Evolutionary conservation across 768 basidiomycete genomes (phyloP).

Genomic region (Trametes coccinea): DNA sequence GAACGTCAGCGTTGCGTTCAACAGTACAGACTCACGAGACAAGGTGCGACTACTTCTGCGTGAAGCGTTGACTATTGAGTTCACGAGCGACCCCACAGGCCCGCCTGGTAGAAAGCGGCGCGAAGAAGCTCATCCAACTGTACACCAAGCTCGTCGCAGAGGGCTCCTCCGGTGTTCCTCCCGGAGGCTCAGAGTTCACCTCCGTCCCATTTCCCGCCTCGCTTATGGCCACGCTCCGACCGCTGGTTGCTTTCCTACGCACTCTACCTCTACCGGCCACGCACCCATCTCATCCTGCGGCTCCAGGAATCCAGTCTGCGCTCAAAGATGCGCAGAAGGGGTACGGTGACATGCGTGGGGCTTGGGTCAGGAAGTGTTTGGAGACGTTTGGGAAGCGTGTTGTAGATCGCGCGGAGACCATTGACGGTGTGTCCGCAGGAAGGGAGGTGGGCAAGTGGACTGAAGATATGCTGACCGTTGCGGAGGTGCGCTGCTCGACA

Average conservation of each 20-base stretch:
- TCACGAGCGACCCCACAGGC: slow-evolving; percentile 38
- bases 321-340: slow-evolving; percentile 78
- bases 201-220: slow-evolving; percentile 55
- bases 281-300: slow-evolving; percentile 81
- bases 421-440: slow-evolving; percentile 65
- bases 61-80: neutral
- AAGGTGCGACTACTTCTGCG: slow-evolving; percentile 40
- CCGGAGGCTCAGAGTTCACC: slow-evolving; percentile 56
- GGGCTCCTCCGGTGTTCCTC: slow-evolving; percentile 75
- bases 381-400: slow-evolving; percentile 70
- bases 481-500: slow-evolving; percentile 51
- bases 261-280: slow-evolving; percentile 75
- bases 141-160: slow-evolving; percentile 90
- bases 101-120: slow-evolving; percentile 79
- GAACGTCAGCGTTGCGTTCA: slow-evolving; percentile 79
- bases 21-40: slow-evolving; percentile 57
- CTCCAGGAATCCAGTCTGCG: slow-evolving; percentile 59
- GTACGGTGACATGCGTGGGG: slow-evolving; percentile 84
- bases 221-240: slow-evolving; percentile 53
- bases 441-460: slow-evolving; percentile 75
- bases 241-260: slow-evolving; percentile 69
- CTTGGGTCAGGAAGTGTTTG: slow-evolving; percentile 73
- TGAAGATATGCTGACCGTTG: slow-evolving; percentile 59
- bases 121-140: slow-evolving; percentile 77
- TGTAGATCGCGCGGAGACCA: slow-evolving; percentile 67